Percentiles rank a stretch among this genome's conserved stretches.
These are phyloP conservation scores for Corylus avellana DNA, from an alignment of 306 rosid genomes.

Conservation along the genomic window DNA sequence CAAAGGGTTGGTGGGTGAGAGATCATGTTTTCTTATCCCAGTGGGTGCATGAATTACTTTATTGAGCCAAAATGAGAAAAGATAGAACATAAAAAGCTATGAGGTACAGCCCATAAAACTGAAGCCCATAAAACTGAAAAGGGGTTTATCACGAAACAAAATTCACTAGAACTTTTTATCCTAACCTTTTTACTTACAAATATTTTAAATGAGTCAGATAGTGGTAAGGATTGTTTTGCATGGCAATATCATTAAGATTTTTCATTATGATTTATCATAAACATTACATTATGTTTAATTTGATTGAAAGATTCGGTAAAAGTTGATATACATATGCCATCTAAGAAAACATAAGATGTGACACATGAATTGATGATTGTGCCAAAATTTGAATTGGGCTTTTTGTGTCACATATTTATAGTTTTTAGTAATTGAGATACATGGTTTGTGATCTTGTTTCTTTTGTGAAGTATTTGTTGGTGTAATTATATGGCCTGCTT, in stretches of 20 bases:
- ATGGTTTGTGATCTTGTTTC: neutral
- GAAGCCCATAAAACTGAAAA: neutral
- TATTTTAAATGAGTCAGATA: neutral
- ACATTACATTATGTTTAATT: neutral
- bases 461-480: neutral
- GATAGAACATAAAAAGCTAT: neutral
- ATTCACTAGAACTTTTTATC: neutral
- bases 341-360: no score
- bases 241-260: neutral
- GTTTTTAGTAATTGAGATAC: neutral
- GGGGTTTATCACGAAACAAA: neutral
- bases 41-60: neutral
- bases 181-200: neutral
- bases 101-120: neutral
- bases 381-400: neutral
- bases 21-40: neutral
- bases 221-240: neutral
- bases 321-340: neutral
- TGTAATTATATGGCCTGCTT: neutral
- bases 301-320: neutral
- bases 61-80: neutral
- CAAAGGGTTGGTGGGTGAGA: neutral
- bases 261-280: neutral
- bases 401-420: neutral
- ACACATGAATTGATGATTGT: neutral